A percentile compares a stretch with the other conserved stretches of the same genome.
Evolutionary conservation across 208 protist species (phyloP).

Genomic region (Strigomonas culicis): DNA sequence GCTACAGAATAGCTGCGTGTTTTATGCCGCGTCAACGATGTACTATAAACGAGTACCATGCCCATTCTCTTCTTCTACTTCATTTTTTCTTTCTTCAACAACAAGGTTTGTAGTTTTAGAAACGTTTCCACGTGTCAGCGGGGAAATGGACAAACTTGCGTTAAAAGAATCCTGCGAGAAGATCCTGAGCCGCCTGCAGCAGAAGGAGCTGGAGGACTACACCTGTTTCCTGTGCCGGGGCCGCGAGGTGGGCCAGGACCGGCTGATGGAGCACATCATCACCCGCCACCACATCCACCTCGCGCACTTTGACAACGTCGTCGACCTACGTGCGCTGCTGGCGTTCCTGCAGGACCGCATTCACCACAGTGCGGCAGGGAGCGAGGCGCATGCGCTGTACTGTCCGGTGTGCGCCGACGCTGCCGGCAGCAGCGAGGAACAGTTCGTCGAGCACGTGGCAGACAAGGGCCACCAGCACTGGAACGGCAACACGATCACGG

Average conservation of each 20-base stretch:
- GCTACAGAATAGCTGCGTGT: too few relatives aligned
- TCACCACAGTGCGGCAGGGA: background rate
- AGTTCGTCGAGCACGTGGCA: constrained; percentile 21
- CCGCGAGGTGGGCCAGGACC: constrained; percentile 38
- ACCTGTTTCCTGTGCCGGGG: constrained; percentile 47
- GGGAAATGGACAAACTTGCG: background rate
- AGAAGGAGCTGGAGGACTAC: constrained; percentile 25
- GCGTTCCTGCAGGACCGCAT: constrained; percentile 18
- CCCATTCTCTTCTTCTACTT: too few relatives aligned
- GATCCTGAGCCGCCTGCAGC: constrained; percentile 49
- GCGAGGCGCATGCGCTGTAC: constrained; percentile 6
- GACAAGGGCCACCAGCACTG: constrained; percentile 31
- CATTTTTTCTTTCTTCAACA: constrained; percentile 11
- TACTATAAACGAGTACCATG: too few relatives aligned
- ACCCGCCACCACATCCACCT: constrained; percentile 33
- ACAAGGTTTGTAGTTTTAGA: background rate
- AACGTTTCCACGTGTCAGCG: background rate
- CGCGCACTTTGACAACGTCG: constrained; percentile 55
- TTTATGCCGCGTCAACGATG: too few relatives aligned
- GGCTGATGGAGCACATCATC: constrained; percentile 55
- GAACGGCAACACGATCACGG: constrained; percentile 44
- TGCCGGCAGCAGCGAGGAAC: constrained; percentile 2
- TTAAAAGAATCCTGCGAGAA: constrained; percentile 43
- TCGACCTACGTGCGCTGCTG: constrained; percentile 46
- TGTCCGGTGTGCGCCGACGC: constrained; percentile 56